Conservation (phyloP, 2,329 filamentous ascomycete species). For the Sporothrix mexicana region DNA sequence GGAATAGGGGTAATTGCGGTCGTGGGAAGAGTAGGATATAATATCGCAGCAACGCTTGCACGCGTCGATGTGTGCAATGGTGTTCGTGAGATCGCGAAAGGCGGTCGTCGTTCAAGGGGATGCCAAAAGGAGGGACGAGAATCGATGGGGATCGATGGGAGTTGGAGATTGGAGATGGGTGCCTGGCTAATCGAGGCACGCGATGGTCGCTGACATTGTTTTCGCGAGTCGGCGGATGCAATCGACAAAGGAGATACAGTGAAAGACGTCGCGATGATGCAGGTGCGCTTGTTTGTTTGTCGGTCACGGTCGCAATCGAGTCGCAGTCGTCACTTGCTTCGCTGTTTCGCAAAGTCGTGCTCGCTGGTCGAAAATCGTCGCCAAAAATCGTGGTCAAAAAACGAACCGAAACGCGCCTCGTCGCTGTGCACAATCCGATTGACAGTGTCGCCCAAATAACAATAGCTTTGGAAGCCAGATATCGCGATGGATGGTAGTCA, state of each 20-base stretch:
- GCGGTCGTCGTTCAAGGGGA: not conserved
- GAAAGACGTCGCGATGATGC: not conserved
- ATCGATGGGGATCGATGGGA: not conserved
- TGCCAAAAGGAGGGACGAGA: not conserved
- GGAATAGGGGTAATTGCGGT: not conserved
- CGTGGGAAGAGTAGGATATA: too few relatives aligned
- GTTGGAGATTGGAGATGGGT: not conserved
- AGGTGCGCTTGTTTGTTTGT: not conserved
- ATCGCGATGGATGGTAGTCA: not conserved
- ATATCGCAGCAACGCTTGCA: not conserved
- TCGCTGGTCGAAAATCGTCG: not conserved
- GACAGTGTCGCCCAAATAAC: too few relatives aligned
- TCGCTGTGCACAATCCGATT: slow-evolving; percentile 3
- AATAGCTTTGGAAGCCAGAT: not conserved
- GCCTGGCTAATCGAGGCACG: slow-evolving; percentile 26
- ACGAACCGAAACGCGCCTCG: not conserved
- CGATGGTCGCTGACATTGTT: slow-evolving; percentile 22
- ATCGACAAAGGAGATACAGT: not conserved
- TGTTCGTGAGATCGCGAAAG: not conserved
- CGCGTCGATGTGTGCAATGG: not conserved
- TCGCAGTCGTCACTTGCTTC: not conserved
- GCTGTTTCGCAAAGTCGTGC: not conserved
- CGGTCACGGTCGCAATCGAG: not conserved
- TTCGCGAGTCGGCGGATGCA: not conserved
- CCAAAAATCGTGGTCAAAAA: not conserved